A percentile compares a stretch with the other conserved stretches of the same genome.
Conservation (phyloP, 202 grass and related monocot species). For the Carex sylvatica region DNA sequence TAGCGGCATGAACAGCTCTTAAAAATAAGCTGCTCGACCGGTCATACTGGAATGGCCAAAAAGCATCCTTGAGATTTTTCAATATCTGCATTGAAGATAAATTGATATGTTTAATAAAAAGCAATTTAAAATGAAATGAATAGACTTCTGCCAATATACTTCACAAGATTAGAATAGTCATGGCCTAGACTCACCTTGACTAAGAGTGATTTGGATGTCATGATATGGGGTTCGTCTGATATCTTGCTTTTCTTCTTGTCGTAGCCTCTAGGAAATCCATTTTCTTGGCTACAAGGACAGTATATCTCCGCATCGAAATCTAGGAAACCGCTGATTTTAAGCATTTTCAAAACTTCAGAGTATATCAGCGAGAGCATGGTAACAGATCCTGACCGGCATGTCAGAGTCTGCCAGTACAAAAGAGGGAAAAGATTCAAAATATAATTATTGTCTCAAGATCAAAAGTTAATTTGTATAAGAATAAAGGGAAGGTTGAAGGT, state of each 20-base stretch:
- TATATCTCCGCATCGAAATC: conserved; percentile 78
- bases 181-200: conserved; percentile 52
- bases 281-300: conserved; percentile 49
- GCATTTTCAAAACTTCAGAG: conserved; percentile 77
- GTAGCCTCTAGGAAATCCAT: conserved; percentile 70
- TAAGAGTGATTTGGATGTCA: conserved; percentile 69
- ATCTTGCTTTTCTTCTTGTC: conserved; percentile 66
- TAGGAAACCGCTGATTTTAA: conserved; percentile 51
- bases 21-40: conserved; percentile 71
- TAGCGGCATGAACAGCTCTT: conserved; percentile 57
- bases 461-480: neutral
- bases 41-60: conserved; percentile 83
- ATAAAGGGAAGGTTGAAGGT: neutral
- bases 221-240: conserved; percentile 61
- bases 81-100: conserved; percentile 54
- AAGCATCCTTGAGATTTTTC: conserved; percentile 66
- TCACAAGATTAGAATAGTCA: neutral
- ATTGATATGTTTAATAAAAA: neutral
- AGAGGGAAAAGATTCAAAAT: neutral
- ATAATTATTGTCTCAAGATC: neutral
- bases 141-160: neutral
- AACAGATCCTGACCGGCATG: conserved; percentile 70
- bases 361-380: conserved; percentile 80
- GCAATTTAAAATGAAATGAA: neutral
- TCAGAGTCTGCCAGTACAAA: conserved; percentile 50